Percentiles rank a stretch among this genome's conserved stretches.
phyloP scores from a whole-genome alignment of 2,329 filamentous ascomycete genomes.

The Fusarium miscanthi region DNA sequence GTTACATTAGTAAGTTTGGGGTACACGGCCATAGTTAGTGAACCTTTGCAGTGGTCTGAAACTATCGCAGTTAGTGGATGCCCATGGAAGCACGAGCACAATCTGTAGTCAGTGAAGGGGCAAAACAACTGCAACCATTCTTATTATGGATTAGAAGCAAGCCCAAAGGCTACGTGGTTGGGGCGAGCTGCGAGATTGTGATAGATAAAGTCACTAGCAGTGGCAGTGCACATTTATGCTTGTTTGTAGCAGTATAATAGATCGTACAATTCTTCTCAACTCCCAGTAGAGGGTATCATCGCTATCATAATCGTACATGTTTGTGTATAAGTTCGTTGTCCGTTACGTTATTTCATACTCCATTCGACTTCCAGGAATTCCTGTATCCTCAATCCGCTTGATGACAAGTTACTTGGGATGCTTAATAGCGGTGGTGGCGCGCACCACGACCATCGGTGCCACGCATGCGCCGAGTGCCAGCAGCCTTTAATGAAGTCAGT shows the following conservation, averaged over 20 bases:
- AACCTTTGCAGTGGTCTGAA: neutral
- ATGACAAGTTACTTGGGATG: neutral
- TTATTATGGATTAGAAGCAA: neutral
- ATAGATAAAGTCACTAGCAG: slow-evolving; percentile 29
- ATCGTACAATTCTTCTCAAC: slow-evolving; percentile 29
- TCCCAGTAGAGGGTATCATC: slow-evolving; percentile 30
- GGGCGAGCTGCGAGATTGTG: slow-evolving; percentile 22
- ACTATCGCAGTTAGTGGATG: neutral
- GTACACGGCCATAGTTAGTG: too few relatives aligned
- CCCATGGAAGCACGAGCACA: too few relatives aligned
- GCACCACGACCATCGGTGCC: slow-evolving; percentile 77
- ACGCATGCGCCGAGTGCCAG: slow-evolving; percentile 78
- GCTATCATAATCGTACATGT: slow-evolving; percentile 40
- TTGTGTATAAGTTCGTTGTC: neutral
- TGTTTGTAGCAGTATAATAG: slow-evolving; percentile 17
- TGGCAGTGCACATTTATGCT: slow-evolving; percentile 1
- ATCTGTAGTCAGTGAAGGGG: neutral
- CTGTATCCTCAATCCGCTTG: neutral
- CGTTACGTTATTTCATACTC: neutral
- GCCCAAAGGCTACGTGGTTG: neutral
- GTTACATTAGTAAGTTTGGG: slow-evolving; percentile 44
- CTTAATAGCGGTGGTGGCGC: slow-evolving; percentile 48
- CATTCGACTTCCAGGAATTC: slow-evolving; percentile 2
- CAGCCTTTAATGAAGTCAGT: slow-evolving; percentile 62
- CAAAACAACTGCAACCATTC: neutral